These are phyloP conservation scores for Didymella sp. DNA, from an alignment of 2,329 filamentous ascomycete species.

Conservation along the genomic window DNA sequence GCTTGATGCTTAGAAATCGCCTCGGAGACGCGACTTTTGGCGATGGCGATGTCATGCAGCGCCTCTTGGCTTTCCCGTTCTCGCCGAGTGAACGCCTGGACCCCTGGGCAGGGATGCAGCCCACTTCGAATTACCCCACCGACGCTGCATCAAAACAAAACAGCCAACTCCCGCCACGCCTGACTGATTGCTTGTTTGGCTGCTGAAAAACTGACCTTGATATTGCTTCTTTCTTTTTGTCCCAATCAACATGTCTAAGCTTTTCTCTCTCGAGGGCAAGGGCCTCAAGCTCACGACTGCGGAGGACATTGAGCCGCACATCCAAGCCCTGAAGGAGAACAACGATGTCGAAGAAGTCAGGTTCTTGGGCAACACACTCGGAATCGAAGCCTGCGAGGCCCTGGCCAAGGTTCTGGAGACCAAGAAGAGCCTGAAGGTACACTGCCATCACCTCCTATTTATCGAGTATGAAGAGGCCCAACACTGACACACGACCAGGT, in stretches of 20 bases:
- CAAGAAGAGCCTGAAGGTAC: slow-evolving; percentile 80
- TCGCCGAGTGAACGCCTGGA: slow-evolving; percentile 14
- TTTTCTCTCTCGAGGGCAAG: slow-evolving; percentile 91
- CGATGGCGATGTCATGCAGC: slow-evolving; percentile 18
- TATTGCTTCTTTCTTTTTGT: slow-evolving; percentile 7
- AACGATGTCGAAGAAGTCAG: slow-evolving; percentile 82
- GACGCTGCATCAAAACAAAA: slow-evolving; percentile 36
- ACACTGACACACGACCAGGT: slow-evolving; percentile 56
- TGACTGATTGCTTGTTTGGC: background rate
- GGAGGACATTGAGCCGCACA: slow-evolving; percentile 83
- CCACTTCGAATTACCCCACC: slow-evolving; percentile 38
- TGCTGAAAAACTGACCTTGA: background rate
- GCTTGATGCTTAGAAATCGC: slow-evolving; percentile 22
- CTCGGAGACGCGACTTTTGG: slow-evolving; percentile 10
- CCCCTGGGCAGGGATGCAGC: slow-evolving; percentile 16
- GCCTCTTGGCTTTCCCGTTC: slow-evolving; percentile 17
- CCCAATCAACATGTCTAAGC: slow-evolving; percentile 59
- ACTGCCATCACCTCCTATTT: slow-evolving; percentile 11
- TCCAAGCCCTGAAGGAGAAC: slow-evolving; percentile 74
- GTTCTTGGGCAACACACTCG: slow-evolving; percentile 89
- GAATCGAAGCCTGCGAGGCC: slow-evolving; percentile 83
- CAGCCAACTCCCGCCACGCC: slow-evolving; percentile 14
- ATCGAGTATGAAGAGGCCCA: background rate
- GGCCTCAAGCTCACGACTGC: slow-evolving; percentile 91
- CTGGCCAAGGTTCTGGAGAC: slow-evolving; percentile 83